Base-by-base conservation (phyloP, 148 eudicot genomes). In the Euryodendron excelsum region DNA sequence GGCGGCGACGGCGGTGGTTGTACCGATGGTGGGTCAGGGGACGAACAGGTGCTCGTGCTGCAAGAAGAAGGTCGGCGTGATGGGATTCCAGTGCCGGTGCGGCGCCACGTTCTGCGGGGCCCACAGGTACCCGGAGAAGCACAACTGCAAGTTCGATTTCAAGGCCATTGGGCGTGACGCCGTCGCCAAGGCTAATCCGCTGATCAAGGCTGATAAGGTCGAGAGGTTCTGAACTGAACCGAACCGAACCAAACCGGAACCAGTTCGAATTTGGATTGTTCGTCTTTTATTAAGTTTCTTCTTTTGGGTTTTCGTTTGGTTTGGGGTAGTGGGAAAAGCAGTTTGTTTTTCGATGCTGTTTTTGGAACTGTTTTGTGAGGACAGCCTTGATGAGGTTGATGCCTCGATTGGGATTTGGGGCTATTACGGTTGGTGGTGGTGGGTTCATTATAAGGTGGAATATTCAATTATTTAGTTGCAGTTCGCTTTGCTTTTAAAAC, bases 1-100 rank as follows among this genome's bases (percentile, higher is more conserved):
- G 28, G 8, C 30, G 76, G 52, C 11, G 68, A 65, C 30, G 77
- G 75, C 9, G 33, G 12, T 8, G 25, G 28, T 41, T 0, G 45
- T 3, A 31, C 7, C 73, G 36, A 12, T 15, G 20, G 6, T 25
- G 37, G 5, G 55, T 30, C 27, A 45, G 76, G 62, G 50, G 71
- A 36, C 78, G 47, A 89, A 83, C 34, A 60, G 91, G 80, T 91
- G 94, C 71, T 72, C 67, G 48, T n/a, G 84, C 36, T 89, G 94
- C 55, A 87, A 76, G 17, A 91, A 89, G 85, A 91, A 91, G 85
- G 94, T 91, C 0, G 92, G 92, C 2, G 68, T 91, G 41, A 0
- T 89, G 78, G 94, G 91, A 59, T 90, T 90, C 78, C 75, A 71
- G 85, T 90, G 93, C 78, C 71, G 80, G 77, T 90, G 93, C 37